These are phyloP conservation scores for Teratosphaeria epicoccoides DNA, from an alignment of 2,329 filamentous ascomycete species.

Conservation along the genomic window DNA sequence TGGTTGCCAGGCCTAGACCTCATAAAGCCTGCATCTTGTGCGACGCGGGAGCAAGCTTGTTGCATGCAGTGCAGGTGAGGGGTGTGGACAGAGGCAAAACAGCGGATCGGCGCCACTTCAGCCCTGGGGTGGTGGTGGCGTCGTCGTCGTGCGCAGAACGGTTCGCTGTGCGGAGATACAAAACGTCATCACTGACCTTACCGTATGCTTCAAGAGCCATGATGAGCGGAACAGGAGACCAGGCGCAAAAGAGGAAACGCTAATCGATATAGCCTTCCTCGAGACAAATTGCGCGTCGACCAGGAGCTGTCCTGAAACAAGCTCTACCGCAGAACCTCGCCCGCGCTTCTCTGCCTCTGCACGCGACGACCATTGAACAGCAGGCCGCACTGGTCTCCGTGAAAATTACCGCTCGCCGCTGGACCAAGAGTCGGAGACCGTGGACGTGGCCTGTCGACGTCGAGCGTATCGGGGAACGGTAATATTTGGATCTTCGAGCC, in stretches of 20 bases:
- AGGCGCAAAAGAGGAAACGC: no score
- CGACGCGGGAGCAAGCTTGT: background rate
- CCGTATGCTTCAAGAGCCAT: background rate
- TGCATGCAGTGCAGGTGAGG: background rate
- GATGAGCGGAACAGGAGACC: background rate
- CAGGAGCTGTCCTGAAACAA: background rate
- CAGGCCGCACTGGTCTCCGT: background rate
- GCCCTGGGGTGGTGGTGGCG: background rate
- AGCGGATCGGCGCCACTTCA: background rate
- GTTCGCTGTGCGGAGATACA: background rate
- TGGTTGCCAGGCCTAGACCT: background rate
- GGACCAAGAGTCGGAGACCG: background rate
- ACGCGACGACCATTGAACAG: background rate
- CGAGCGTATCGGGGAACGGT: background rate
- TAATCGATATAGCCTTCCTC: background rate
- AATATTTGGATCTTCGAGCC: background rate
- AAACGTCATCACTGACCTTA: background rate
- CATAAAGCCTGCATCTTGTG: background rate
- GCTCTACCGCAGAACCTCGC: background rate
- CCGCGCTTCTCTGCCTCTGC: background rate
- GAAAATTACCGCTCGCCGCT: background rate
- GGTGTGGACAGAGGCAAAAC: no score
- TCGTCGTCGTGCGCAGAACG: background rate
- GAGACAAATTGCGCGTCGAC: background rate
- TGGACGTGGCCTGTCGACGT: background rate